Evolutionary conservation across 2,329 filamentous ascomycete genomes (phyloP).

Genomic region (Diaporthe batatas): DNA sequence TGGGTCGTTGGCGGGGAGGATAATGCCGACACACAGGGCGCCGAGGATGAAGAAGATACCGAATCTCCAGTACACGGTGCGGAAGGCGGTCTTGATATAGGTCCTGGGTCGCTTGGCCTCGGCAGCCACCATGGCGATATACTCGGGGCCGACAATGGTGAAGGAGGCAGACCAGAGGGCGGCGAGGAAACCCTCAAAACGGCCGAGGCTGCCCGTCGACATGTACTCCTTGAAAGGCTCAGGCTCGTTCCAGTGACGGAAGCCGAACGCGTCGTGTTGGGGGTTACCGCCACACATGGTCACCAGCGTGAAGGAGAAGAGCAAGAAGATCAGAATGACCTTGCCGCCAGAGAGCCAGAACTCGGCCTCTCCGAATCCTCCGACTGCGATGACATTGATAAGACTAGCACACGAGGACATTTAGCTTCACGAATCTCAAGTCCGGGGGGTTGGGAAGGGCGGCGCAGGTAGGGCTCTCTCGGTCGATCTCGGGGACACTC

Average conservation of each 20-base stretch:
- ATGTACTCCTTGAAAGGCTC: constrained; percentile 73
- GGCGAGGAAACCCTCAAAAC: constrained; percentile 78
- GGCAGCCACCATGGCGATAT: constrained; percentile 77
- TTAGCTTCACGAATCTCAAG: constrained; percentile 44
- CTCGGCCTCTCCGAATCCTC: constrained; percentile 78
- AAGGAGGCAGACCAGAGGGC: constrained; percentile 75
- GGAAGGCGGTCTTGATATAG: constrained; percentile 77
- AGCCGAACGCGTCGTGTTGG: constrained; percentile 75
- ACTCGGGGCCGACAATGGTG: constrained; percentile 76
- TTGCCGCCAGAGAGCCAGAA: constrained; percentile 77
- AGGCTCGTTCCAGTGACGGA: constrained; percentile 74
- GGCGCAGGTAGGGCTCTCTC: not conserved
- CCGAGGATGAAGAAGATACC: constrained; percentile 79
- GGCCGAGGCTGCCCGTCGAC: constrained; percentile 70
- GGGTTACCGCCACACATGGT: constrained; percentile 86
- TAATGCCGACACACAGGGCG: constrained; percentile 74
- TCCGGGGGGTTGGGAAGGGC: not conserved
- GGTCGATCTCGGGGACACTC: not conserved
- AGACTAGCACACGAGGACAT: constrained; percentile 52
- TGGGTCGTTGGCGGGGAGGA: constrained; percentile 74
- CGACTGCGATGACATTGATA: constrained; percentile 75
- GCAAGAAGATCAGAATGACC: constrained; percentile 74
- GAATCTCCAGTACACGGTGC: constrained; percentile 80
- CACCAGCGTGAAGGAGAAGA: constrained; percentile 83
- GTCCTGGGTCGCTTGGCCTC: constrained; percentile 74